Evolutionary conservation across 1,284 basidiomycete genomes (phyloP), one percentile per base, ranked within the genome.

Genomic region (Jaminaea rosea): DNA sequence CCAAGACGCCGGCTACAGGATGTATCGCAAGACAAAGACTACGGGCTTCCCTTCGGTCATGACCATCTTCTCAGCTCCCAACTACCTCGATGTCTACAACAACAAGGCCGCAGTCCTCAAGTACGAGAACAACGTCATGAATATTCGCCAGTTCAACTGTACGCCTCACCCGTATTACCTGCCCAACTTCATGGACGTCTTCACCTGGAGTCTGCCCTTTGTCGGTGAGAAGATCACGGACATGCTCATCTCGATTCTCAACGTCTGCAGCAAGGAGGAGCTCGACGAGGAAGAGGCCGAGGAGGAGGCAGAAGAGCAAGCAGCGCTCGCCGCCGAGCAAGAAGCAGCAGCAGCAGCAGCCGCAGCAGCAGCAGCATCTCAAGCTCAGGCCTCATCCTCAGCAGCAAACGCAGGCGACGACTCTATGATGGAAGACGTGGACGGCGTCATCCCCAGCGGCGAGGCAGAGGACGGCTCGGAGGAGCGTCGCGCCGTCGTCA

Each of bases 171-270:
- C 90, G 3, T 94, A 94, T 75, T 91, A 87, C 88, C 78, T 99
- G 36, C 93, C 93, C 2, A 98, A 97, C 77, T 97, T 97, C 67
- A 96, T 97, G 87, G 90, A 98, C 73, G 93, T 88, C 32, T 98
- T 99, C 75, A 97, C 93, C 1, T 98, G 94, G 94, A 90, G 87
- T 80, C 77, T 98, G 62, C 94, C 93, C 0, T 99, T 98, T 72
- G 94, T 99, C 2, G 93, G 90, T 55, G 91, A 94, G 75, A 94
- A 94, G 78, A 93, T 91, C 75, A 88, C 87, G 60, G 94, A 98
- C 73, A 97, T 94, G 91, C 79, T 94, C 56, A 88, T 93, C 49
- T 87, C 89, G 1, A 89, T 94, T 55, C 80, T 94, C 44, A 93
- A 92, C 71, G 89, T 87, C 48, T 93, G 90, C 78, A 87, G 84